These are phyloP conservation scores for Sugiyamaella novakii DNA, from an alignment of 1,139 yeast species.

Conservation along the genomic window DNA sequence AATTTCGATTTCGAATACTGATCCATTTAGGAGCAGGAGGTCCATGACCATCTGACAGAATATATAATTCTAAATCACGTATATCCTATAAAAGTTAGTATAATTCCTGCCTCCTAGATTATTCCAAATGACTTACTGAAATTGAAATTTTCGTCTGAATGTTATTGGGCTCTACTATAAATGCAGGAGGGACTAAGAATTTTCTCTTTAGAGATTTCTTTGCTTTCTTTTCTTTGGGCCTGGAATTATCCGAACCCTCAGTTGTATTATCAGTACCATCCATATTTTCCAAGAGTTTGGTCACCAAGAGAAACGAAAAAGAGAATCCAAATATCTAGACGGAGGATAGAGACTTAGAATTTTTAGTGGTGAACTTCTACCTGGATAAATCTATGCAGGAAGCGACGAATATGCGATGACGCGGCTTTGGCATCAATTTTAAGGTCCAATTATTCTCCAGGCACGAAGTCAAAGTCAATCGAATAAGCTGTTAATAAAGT, in stretches of 20 bases:
- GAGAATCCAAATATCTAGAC: too few species aligned
- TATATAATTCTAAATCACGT: constrained; percentile 55
- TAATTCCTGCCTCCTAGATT: constrained; percentile 20
- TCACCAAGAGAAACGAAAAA: too few species aligned
- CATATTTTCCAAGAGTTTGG: too few species aligned
- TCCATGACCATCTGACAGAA: constrained; percentile 46
- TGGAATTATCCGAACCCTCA: not conserved
- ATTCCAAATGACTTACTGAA: constrained; percentile 26
- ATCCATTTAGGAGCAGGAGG: constrained; percentile 34
- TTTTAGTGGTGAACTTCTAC: too few species aligned
- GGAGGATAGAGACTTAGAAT: too few species aligned
- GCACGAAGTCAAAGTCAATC: too few species aligned
- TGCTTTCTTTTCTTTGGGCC: constrained; percentile 7
- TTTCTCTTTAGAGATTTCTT: constrained; percentile 28
- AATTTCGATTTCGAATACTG: constrained; percentile 43
- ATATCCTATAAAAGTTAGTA: constrained; percentile 40
- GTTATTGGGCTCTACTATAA: constrained; percentile 29
- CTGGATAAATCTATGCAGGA: too few species aligned
- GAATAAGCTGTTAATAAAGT: too few species aligned
- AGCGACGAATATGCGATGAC: constrained; percentile 1
- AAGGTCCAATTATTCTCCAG: too few species aligned
- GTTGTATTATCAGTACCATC: not conserved
- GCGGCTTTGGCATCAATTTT: not conserved
- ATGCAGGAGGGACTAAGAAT: constrained; percentile 33
- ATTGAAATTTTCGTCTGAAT: constrained; percentile 28